Base-by-base conservation (phyloP, 1,139 yeast species). In the Debaryomycetaceae sp. region DNA sequence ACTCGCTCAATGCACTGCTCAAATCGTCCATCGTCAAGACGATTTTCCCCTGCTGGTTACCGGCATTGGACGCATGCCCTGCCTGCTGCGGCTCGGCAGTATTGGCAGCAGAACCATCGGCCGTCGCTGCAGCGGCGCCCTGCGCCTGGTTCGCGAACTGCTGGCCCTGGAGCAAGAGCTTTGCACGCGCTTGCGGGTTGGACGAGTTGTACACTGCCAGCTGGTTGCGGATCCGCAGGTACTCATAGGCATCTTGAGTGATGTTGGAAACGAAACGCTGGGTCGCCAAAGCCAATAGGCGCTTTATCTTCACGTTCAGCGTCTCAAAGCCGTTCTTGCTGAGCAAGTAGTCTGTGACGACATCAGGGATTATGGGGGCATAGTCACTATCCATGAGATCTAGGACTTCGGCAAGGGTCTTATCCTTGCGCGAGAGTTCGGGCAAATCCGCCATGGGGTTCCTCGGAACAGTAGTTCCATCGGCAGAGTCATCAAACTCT, bases 331-430 rank as follows among this genome's bases (percentile, higher is more conserved):
- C 99, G 36, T 87, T 80, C 45, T 80, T 80, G 15, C 87, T 77
- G 29, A 92, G 59, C 46, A 90, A 90, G 51, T 85, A 90, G 47
- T 90, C 97, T 0, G 95, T 83, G n/a, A 92, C 97, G 0, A 94
- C 92, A 49, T 92, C 98, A 0, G 99, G 99, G 26, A 92, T 90
- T 25, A 92, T 81, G 2, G 98, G 98, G 3, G 95, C 86, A 51
- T 79, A 86, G 34, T 86, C 95, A 1, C 61, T 68, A 38, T 85
- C 95, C 87, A 90, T 80, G 55, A 86, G 64, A 28, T 79, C 81
- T 22, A 92, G 64, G 22, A 92, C 78, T 43, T 92, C 97, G 41
- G 77, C 75, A 27, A 92, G 59, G 0, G 95, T 78, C 47, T 85
- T 86, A 44, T 92, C 98, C 42, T 83, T 82, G 38, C 90, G 66